Conservation (phyloP, 2,329 filamentous ascomycete species). For the Verticillium albo-atrum region DNA sequence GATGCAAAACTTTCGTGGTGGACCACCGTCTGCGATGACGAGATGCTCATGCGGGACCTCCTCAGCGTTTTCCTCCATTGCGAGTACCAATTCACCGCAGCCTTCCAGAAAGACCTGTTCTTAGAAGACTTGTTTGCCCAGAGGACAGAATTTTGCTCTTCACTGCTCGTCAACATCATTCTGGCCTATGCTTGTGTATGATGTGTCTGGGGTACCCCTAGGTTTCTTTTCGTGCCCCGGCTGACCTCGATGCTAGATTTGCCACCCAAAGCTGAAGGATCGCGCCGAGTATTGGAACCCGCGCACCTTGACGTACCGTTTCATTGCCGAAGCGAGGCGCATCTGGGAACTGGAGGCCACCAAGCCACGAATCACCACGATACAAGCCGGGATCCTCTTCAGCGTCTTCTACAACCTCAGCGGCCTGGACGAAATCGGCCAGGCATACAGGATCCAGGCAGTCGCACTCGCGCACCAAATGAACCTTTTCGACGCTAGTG, state of each 20-base stretch:
- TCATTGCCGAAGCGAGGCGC: constrained; percentile 31
- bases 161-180: constrained; percentile 19
- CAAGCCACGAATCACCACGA: constrained; percentile 23
- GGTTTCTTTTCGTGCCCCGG: constrained; percentile 10
- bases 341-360: constrained; percentile 30
- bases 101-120: constrained; percentile 20
- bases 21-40: constrained; percentile 20
- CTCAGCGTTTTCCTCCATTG: constrained; percentile 16
- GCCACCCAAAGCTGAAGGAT: constrained; percentile 17
- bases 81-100: constrained; percentile 13
- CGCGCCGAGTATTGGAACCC: constrained; percentile 32
- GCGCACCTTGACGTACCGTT: constrained; percentile 25
- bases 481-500: constrained; percentile 20
- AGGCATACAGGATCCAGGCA: constrained; percentile 24
- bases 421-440: constrained; percentile 31
- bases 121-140: constrained; percentile 19
- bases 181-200: constrained; percentile 23
- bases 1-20: constrained; percentile 18
- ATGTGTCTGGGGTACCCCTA: too few relatives aligned
- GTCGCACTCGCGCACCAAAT: constrained; percentile 26
- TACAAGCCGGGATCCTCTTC: constrained; percentile 29
- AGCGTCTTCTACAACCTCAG: constrained; percentile 24
- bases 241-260: constrained; percentile 17
- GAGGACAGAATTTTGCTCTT: constrained; percentile 17
- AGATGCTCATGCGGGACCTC: constrained; percentile 17